Conservation (phyloP, 2,329 filamentous ascomycete genomes). For the Penicillium sp. region DNA sequence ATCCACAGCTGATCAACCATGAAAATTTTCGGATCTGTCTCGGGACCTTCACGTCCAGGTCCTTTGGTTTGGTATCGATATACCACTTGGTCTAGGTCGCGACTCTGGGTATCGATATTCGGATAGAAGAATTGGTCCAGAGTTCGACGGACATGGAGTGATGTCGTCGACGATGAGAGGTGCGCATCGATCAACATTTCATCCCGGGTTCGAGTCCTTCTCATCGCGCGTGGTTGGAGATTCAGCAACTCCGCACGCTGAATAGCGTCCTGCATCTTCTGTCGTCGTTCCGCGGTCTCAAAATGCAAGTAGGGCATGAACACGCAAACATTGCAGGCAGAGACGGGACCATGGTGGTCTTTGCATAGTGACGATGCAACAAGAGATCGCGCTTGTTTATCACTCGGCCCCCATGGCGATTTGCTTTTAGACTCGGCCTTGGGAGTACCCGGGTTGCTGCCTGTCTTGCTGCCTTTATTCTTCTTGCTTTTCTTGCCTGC, state of each 20-base stretch:
- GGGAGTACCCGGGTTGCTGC: slow-evolving; percentile 25
- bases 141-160: slow-evolving; percentile 62
- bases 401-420: slow-evolving; percentile 40
- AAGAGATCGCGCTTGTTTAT: slow-evolving; percentile 27
- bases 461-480: slow-evolving; percentile 33
- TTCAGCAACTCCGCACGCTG: slow-evolving; percentile 36
- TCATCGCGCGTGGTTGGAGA: slow-evolving; percentile 29
- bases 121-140: slow-evolving; percentile 70
- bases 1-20: slow-evolving; percentile 74
- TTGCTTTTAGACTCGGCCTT: slow-evolving; percentile 34
- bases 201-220: slow-evolving; percentile 36
- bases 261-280: slow-evolving; percentile 62
- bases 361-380: slow-evolving; percentile 44
- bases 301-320: slow-evolving; percentile 71
- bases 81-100: slow-evolving; percentile 68
- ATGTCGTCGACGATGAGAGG: slow-evolving; percentile 40
- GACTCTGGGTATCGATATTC: slow-evolving; percentile 60
- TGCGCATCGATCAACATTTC: slow-evolving; percentile 44
- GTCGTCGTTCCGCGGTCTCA: slow-evolving; percentile 60
- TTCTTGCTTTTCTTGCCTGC: slow-evolving; percentile 35
- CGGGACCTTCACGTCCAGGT: slow-evolving; percentile 35
- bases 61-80: slow-evolving; percentile 60
- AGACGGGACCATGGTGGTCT: slow-evolving; percentile 24
- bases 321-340: slow-evolving; percentile 35
- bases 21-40: slow-evolving; percentile 61